These are phyloP conservation scores for Panaeolus papilionaceus DNA, from an alignment of 768 basidiomycete genomes.

Conservation along the genomic window DNA sequence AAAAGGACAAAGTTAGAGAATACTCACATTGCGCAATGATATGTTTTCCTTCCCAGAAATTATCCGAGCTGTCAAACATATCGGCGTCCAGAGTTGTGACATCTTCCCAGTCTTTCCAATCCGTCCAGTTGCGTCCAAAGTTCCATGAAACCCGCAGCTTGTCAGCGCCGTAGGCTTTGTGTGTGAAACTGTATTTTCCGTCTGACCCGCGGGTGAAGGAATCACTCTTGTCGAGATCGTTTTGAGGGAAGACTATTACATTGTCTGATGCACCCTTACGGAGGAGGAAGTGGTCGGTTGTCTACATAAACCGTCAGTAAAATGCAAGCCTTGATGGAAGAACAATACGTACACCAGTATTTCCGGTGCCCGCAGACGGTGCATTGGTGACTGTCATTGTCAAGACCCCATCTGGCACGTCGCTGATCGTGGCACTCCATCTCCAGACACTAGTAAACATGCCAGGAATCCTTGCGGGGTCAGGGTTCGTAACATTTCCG, in stretches of 20 bases:
- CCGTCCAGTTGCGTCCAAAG: slow-evolving; percentile 85
- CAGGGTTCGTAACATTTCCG: neutral
- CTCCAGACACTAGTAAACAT: slow-evolving; percentile 65
- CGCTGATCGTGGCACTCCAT: slow-evolving; percentile 76
- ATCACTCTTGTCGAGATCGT: slow-evolving; percentile 71
- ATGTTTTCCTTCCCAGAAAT: slow-evolving; percentile 86
- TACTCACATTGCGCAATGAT: slow-evolving; percentile 87
- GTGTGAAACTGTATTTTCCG: slow-evolving; percentile 77
- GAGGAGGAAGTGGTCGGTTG: slow-evolving; percentile 78
- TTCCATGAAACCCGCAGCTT: slow-evolving; percentile 87
- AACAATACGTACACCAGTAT: slow-evolving; percentile 59
- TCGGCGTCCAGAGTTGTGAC: slow-evolving; percentile 65
- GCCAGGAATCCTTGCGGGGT: slow-evolving; percentile 54
- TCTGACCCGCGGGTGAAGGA: slow-evolving; percentile 59
- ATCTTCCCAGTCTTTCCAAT: slow-evolving; percentile 83
- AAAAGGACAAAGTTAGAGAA: neutral
- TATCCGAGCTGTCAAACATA: slow-evolving; percentile 54
- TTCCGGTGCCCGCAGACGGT: slow-evolving; percentile 44
- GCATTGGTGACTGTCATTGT: slow-evolving; percentile 72
- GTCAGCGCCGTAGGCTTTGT: slow-evolving; percentile 87
- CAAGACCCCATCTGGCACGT: slow-evolving; percentile 85
- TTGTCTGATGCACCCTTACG: slow-evolving; percentile 81
- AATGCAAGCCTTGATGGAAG: slow-evolving; percentile 13
- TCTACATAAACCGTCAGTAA: slow-evolving; percentile 40
- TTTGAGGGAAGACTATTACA: slow-evolving; percentile 85